phyloP scores from a whole-genome alignment of 495 filamentous ascomycete genomes.

The Tuber umbilicatum region DNA sequence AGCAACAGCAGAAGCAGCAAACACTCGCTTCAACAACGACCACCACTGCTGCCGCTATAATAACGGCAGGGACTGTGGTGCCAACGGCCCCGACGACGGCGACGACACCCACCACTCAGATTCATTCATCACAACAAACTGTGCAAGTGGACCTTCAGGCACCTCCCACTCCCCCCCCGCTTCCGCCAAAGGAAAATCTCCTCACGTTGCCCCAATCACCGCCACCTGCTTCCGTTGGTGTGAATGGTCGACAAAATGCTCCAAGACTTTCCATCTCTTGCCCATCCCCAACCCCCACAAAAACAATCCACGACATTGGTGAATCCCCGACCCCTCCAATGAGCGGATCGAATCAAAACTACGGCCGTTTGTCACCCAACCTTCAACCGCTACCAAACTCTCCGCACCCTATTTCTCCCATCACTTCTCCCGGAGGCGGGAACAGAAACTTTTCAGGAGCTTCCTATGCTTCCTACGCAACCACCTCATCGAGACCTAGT shows the following conservation, averaged over 20 bases:
- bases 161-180: constrained; percentile 1
- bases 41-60: constrained; percentile 8
- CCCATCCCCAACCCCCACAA: constrained; percentile 14
- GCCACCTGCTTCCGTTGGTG: neutral
- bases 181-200: neutral
- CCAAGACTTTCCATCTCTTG: constrained; percentile 11
- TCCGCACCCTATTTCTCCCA: constrained; percentile 20
- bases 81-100: neutral
- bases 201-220: neutral
- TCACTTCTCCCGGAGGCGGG: constrained; percentile 17
- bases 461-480: constrained; percentile 26
- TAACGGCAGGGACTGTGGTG: constrained; percentile 8
- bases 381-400: constrained; percentile 19
- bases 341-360: constrained; percentile 11
- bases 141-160: neutral
- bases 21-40: constrained; percentile 9
- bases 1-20: constrained; percentile 9
- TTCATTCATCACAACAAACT: constrained; percentile 2
- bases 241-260: constrained; percentile 4
- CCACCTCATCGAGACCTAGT: constrained; percentile 19
- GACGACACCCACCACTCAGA: neutral
- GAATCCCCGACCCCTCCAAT: constrained; percentile 27
- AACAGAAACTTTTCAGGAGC: constrained; percentile 32
- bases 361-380: constrained; percentile 13
- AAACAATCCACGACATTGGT: constrained; percentile 7